Evolutionary conservation across 169 alveolate genomes (phyloP).

Genomic region (Eimeria tenella): DNA sequence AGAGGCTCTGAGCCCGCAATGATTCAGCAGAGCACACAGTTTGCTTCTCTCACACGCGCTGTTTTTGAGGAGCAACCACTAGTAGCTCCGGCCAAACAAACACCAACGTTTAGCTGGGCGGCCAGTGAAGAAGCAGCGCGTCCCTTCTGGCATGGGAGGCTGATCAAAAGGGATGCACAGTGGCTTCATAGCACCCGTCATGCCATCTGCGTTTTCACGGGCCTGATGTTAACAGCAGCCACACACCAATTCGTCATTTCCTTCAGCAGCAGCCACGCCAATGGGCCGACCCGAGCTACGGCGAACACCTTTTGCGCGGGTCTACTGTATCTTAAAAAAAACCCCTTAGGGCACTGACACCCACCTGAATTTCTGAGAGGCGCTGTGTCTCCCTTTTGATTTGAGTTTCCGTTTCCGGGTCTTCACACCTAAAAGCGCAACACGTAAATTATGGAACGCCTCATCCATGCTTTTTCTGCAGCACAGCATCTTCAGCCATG

Average conservation of each 20-base stretch:
- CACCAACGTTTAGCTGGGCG: slow-evolving; percentile 91
- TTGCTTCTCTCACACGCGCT: too few species aligned
- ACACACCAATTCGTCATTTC: too few species aligned
- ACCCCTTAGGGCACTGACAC: too few species aligned
- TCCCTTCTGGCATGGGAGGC: slow-evolving; percentile 92
- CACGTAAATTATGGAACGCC: background rate
- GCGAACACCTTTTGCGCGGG: too few species aligned
- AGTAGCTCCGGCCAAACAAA: slow-evolving; percentile 81
- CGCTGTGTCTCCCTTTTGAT: slow-evolving; percentile 84
- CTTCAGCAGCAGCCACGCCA: too few species aligned
- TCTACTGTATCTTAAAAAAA: too few species aligned
- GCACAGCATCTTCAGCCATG: too few species aligned
- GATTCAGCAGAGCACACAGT: too few species aligned
- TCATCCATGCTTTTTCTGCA: background rate
- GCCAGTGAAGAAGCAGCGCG: slow-evolving; percentile 97
- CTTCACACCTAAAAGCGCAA: slow-evolving; percentile 80
- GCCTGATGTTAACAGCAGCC: slow-evolving; percentile 5
- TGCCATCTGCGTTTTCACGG: slow-evolving; percentile 76
- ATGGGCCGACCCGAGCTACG: too few species aligned
- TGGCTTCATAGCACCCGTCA: slow-evolving; percentile 97
- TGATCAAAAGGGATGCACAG: slow-evolving; percentile 96
- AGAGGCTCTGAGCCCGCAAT: too few species aligned
- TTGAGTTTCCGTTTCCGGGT: slow-evolving; percentile 82
- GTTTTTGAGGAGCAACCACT: background rate
- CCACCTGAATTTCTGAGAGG: slow-evolving; percentile 74